A percentile compares a stretch with the other conserved stretches of the same genome.
phyloP scores from a whole-genome alignment of 2,329 filamentous ascomycete species.

The Pseudonectria buxi region DNA sequence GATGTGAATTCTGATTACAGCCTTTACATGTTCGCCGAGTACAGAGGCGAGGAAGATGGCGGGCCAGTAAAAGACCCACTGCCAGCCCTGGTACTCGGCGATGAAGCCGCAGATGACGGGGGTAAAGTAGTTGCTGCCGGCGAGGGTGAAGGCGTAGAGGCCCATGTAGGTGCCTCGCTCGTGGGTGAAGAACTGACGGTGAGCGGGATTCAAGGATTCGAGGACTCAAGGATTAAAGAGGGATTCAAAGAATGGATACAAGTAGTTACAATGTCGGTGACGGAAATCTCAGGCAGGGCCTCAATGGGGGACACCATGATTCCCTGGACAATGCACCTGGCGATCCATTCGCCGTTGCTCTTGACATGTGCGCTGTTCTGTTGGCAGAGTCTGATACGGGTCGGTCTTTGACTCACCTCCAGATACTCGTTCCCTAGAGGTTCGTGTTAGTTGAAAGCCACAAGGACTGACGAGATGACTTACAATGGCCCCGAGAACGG shows the following conservation, averaged over 20 bases:
- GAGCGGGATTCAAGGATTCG: too few relatives aligned
- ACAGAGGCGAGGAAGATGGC: conserved; percentile 31
- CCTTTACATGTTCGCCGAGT: too few relatives aligned
- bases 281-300: conserved; percentile 37
- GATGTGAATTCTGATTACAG: too few relatives aligned
- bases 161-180: conserved; percentile 38
- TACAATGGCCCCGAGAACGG: conserved; percentile 26
- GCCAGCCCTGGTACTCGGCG: conserved; percentile 33
- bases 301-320: conserved; percentile 40
- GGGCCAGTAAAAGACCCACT: conserved; percentile 39
- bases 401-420: conserved; percentile 16
- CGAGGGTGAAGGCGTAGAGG: conserved; percentile 34
- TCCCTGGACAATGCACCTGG: conserved; percentile 36
- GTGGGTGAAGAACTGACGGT: conserved; percentile 30
- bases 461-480: accelerated
- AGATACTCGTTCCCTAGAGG: conserved; percentile 15
- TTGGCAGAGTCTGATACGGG: too few relatives aligned
- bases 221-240: too few relatives aligned
- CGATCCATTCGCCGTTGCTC: conserved; percentile 38
- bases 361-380: conserved; percentile 32
- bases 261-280: conserved; percentile 31
- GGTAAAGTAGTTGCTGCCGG: conserved; percentile 36
- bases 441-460: background rate
- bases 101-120: conserved; percentile 40
- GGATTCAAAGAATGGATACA: too few relatives aligned